Evolutionary conservation across 2,329 filamentous ascomycete species (phyloP).

Genomic region (Cytospora chrysosperma): DNA sequence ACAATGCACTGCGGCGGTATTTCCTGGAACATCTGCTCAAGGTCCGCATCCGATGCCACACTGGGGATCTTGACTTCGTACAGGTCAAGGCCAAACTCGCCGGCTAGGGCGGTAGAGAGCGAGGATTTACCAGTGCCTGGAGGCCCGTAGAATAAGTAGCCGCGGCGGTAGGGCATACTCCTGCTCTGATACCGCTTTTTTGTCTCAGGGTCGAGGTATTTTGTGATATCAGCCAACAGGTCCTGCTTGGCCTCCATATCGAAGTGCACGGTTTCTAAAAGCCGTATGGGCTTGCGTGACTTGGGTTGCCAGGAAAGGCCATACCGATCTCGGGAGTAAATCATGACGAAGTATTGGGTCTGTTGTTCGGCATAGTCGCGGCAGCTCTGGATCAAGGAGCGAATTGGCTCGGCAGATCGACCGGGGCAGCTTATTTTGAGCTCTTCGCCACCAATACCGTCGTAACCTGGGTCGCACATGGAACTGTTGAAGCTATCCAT

Average conservation of each 20-base stretch:
- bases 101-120: slow-evolving; percentile 51
- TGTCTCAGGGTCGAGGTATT: slow-evolving; percentile 49
- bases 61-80: slow-evolving; percentile 51
- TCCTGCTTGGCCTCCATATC: slow-evolving; percentile 45
- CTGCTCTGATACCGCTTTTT: slow-evolving; percentile 62
- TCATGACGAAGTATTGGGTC: slow-evolving; percentile 50
- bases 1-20: slow-evolving; percentile 54
- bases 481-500: slow-evolving; percentile 38
- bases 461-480: slow-evolving; percentile 43
- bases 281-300: slow-evolving; percentile 47
- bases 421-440: slow-evolving; percentile 50
- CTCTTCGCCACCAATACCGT: slow-evolving; percentile 47
- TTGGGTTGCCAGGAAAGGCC: slow-evolving; percentile 50
- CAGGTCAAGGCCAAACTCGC: slow-evolving; percentile 50
- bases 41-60: slow-evolving; percentile 48
- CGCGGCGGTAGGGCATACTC: slow-evolving; percentile 64
- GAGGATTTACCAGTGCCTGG: slow-evolving; percentile 62
- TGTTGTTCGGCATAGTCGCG: slow-evolving; percentile 49
- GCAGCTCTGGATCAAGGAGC: slow-evolving; percentile 44
- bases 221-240: slow-evolving; percentile 49
- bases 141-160: slow-evolving; percentile 65
- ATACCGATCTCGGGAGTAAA: slow-evolving; percentile 46
- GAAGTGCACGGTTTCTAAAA: slow-evolving; percentile 51
- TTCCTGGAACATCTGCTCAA: slow-evolving; percentile 52
- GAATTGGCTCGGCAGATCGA: slow-evolving; percentile 50